phyloP scores from a whole-genome alignment of 805 yeast species.

The Maudiozyma pseudohumilis region DNA sequence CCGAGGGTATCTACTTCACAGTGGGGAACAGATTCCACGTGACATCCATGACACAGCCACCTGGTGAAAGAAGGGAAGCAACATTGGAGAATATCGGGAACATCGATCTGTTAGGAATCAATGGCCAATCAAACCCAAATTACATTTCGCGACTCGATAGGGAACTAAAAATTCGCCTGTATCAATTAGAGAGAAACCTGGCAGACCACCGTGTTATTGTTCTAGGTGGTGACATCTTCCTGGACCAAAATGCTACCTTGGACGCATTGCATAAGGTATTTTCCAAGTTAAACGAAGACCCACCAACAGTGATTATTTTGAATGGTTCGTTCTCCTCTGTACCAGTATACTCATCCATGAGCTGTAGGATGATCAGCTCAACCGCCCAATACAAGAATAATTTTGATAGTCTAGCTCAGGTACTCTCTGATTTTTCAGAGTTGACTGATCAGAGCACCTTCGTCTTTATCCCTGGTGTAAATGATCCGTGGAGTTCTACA shows the following conservation, averaged over 20 bases:
- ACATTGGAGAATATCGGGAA: conserved; percentile 69
- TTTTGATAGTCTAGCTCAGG: conserved; percentile 64
- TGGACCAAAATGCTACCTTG: conserved; percentile 50
- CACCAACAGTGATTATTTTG: conserved; percentile 64
- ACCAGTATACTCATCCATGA: conserved; percentile 51
- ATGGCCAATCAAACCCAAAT: conserved; percentile 24
- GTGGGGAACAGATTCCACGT: conserved; percentile 62
- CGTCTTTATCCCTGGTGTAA: conserved; percentile 75
- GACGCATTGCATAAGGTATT: conserved; percentile 62
- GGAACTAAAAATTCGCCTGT: conserved; percentile 44
- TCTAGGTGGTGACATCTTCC: conserved; percentile 63
- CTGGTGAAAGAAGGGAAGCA: conserved; percentile 62
- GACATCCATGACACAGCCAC: conserved; percentile 74
- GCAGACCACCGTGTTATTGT: conserved; percentile 50
- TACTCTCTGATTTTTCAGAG: conserved; percentile 42
- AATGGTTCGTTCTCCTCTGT: conserved; percentile 69
- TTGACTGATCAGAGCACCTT: conserved; percentile 38
- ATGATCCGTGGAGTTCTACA: conserved; percentile 87
- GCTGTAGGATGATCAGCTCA: conserved; percentile 39
- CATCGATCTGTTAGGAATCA: conserved; percentile 54
- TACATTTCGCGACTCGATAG: conserved; percentile 51
- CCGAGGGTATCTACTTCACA: conserved; percentile 77
- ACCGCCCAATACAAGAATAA: conserved; percentile 51
- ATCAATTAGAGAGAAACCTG: conserved; percentile 46
- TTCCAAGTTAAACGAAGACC: conserved; percentile 39